Percentiles rank a stretch among this genome's conserved stretches.
phyloP scores from a whole-genome alignment of 345 rosid genomes.

The Pistacia vera region DNA sequence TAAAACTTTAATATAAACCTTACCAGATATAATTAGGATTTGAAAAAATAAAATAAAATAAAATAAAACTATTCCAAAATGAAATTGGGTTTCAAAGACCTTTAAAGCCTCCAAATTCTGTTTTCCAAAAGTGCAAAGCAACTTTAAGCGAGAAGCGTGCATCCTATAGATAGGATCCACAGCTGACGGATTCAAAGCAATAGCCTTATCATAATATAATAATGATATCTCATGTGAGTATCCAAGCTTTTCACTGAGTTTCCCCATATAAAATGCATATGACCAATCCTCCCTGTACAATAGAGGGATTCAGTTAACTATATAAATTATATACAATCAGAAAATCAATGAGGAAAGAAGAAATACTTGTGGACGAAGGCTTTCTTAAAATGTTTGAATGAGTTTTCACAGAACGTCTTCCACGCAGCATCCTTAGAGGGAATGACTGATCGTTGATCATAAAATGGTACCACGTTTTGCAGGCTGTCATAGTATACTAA shows the following conservation, averaged over 20 bases:
- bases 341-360: constrained; percentile 11
- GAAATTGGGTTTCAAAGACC: constrained; percentile 40
- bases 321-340: constrained; percentile 14
- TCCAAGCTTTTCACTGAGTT: constrained; percentile 91
- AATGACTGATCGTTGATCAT: constrained; percentile 79
- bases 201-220: constrained; percentile 77
- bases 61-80: background rate
- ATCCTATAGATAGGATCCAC: constrained; percentile 96
- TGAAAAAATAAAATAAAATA: no score
- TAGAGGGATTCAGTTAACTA: constrained; percentile 11
- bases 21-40: background rate
- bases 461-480: constrained; percentile 94
- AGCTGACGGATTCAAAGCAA: constrained; percentile 75
- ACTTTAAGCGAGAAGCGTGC: constrained; percentile 94
- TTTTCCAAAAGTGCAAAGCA: constrained; percentile 68
- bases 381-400: constrained; percentile 85
- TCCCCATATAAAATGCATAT: constrained; percentile 95
- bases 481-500: constrained; percentile 97
- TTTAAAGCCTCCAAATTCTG: constrained; percentile 68
- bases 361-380: constrained; percentile 80
- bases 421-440: constrained; percentile 84
- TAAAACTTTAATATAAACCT: constrained; percentile 3
- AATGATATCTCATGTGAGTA: constrained; percentile 63
- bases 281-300: constrained; percentile 91
- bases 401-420: constrained; percentile 76